phyloP scores from a whole-genome alignment of 345 rosid species.

The Eucalyptus microcorys region DNA sequence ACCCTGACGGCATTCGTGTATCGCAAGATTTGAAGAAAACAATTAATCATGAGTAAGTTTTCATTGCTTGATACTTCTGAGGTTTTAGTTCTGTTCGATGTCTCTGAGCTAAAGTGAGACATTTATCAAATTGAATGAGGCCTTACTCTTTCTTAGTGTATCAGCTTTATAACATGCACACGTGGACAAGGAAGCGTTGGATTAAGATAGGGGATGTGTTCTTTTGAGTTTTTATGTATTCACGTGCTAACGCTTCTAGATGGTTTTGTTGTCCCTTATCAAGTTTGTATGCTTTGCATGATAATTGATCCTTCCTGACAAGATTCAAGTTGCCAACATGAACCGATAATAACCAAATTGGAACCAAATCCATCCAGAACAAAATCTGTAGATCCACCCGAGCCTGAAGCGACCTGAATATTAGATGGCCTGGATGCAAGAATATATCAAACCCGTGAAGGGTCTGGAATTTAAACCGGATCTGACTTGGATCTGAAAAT shows the following conservation, averaged over 20 bases:
- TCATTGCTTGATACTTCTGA: not conserved
- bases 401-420: not conserved
- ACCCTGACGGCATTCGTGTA: slow-evolving; percentile 46
- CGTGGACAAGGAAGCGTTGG: not conserved
- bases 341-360: not conserved
- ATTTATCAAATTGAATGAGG: not conserved
- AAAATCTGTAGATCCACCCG: not conserved
- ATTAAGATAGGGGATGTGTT: not conserved
- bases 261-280: not conserved
- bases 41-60: not conserved
- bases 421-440: not conserved
- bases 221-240: not conserved
- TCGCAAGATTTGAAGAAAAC: slow-evolving; percentile 46
- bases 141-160: not conserved
- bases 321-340: not conserved
- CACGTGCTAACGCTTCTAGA: not conserved
- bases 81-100: not conserved
- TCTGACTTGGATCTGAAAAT: not conserved
- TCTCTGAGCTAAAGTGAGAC: not conserved
- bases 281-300: not conserved
- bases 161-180: not conserved
- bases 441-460: not conserved
- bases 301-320: not conserved
- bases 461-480: not conserved
- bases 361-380: not conserved